Evolutionary conservation across 345 rosid genomes (phyloP).

Genomic region (Arabidopsis thaliana): DNA sequence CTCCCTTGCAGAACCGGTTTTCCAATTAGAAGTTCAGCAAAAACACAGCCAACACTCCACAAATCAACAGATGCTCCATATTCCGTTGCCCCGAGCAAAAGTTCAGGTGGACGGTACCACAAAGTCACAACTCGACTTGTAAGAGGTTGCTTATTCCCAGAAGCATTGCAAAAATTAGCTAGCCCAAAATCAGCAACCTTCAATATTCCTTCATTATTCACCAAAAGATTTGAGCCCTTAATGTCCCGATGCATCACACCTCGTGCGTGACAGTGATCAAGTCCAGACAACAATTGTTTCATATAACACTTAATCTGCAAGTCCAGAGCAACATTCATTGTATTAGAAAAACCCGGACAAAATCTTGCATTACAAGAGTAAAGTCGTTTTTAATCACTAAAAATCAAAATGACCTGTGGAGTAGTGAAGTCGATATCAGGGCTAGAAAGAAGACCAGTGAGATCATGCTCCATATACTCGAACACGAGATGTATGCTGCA

Average conservation of each 20-base stretch:
- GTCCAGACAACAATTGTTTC: constrained; percentile 86
- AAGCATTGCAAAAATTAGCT: constrained; percentile 70
- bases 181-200: constrained; percentile 95
- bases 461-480: constrained; percentile 98
- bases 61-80: constrained; percentile 91
- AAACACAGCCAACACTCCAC: constrained; percentile 98
- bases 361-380: background rate
- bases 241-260: constrained; percentile 97
- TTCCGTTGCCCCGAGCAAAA: constrained; percentile 86
- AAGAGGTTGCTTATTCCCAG: constrained; percentile 59
- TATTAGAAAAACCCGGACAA: background rate
- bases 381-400: background rate
- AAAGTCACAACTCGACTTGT: constrained; percentile 96
- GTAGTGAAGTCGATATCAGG: constrained; percentile 85
- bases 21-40: constrained; percentile 83
- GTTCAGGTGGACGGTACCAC: constrained; percentile 99
- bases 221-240: constrained; percentile 96
- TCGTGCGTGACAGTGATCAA: constrained; percentile 88
- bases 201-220: constrained; percentile 81
- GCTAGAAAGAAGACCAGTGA: constrained; percentile 88
- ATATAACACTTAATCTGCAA: constrained; percentile 89
- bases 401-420: constrained; percentile 70
- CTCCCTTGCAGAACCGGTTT: constrained; percentile 91
- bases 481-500: constrained; percentile 92
- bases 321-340: constrained; percentile 9